A percentile compares a stretch with the other conserved stretches of the same genome.
Evolutionary conservation across 83 land plant genomes (phyloP).

Genomic region (Thuja plicata): DNA sequence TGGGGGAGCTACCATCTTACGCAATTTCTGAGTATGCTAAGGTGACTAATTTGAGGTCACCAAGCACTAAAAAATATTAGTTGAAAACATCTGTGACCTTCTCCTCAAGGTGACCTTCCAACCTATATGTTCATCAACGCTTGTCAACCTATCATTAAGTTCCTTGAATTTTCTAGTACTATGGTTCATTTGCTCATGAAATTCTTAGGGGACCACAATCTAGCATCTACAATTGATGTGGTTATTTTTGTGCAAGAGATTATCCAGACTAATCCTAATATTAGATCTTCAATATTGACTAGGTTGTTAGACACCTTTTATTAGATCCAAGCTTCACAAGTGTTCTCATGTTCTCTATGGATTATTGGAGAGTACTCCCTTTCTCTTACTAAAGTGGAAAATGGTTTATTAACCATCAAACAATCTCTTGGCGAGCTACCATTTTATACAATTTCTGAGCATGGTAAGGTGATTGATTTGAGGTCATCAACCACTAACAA

Average conservation of each 20-base stretch:
- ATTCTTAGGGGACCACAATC: conserved; percentile 82
- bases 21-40: conserved; percentile 67
- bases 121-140: too few relatives aligned
- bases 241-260: conserved; percentile 81
- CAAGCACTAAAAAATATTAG: too few relatives aligned
- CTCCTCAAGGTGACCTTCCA: too few relatives aligned
- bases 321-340: conserved; percentile 78
- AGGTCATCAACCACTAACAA: conserved; percentile 18
- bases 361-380: conserved; percentile 83
- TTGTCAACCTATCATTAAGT: neutral
- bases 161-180: conserved; percentile 88
- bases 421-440: conserved; percentile 90
- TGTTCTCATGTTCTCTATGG: conserved; percentile 88
- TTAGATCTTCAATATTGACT: conserved; percentile 71
- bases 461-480: conserved; percentile 50
- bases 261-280: conserved; percentile 80
- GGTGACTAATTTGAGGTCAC: conserved; percentile 18
- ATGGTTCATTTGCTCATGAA: conserved; percentile 90
- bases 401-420: conserved; percentile 75
- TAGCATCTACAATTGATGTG: conserved; percentile 84
- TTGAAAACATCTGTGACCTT: too few relatives aligned
- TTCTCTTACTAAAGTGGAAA: conserved; percentile 75
- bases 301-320: conserved; percentile 81
- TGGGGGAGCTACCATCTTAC: conserved; percentile 84
- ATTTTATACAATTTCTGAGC: conserved; percentile 59